A percentile compares a stretch with the other conserved stretches of the same genome.
These are phyloP conservation scores for Xylaria sp. DNA, from an alignment of 2,329 filamentous ascomycete genomes.

Conservation along the genomic window DNA sequence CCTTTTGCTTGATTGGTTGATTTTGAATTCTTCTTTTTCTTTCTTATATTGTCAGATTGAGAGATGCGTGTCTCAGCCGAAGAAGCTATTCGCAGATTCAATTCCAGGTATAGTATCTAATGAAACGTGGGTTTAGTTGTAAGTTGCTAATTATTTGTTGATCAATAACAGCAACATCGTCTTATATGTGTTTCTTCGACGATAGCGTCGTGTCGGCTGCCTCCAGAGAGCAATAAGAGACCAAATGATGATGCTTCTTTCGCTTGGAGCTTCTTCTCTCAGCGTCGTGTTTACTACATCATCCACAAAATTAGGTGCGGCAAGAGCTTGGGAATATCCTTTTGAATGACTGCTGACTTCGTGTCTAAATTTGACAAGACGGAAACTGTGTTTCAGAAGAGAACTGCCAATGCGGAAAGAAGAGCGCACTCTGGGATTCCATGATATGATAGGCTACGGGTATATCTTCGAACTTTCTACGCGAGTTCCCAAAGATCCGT, in stretches of 20 bases:
- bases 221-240: neutral
- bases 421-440: neutral
- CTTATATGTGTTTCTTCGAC: slow-evolving; percentile 8
- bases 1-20: neutral
- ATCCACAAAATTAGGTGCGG: neutral
- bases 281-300: neutral
- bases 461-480: neutral
- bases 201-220: neutral
- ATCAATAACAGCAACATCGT: neutral
- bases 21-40: neutral
- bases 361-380: slow-evolving; percentile 28
- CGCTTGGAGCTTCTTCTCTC: neutral
- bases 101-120: neutral
- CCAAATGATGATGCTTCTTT: neutral
- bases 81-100: neutral
- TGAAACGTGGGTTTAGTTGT: neutral
- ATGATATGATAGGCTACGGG: slow-evolving; percentile 13
- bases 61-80: neutral
- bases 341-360: slow-evolving; percentile 23
- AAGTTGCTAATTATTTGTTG: neutral
- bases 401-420: neutral
- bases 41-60: neutral
- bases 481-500: neutral
- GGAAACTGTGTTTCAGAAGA: neutral
- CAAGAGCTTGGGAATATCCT: neutral